Base-by-base conservation (phyloP, 1,139 yeast species). In the Maudiozyma humilis region DNA sequence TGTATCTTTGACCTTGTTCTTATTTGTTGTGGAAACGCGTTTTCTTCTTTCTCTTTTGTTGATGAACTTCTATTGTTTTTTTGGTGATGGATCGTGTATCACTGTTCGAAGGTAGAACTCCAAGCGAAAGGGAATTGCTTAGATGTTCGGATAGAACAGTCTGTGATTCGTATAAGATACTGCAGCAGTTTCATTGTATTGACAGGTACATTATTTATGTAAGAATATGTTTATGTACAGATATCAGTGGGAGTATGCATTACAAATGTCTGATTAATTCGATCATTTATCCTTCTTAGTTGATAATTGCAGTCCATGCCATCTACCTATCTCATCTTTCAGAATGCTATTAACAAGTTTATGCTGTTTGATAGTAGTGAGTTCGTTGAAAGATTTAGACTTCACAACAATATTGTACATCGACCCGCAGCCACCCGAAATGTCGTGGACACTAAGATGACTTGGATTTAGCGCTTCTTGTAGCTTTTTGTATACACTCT, bases 361-460 rank as follows among this genome's bases (percentile, higher is more conserved):
- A 60, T 91, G 98, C 64, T 91, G 99, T 60, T 88, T 88, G 51
- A 91, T 73, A 79, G 86, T 85, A 2, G 86, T 70, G 37, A 85
- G 62, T 0, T 95, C 95, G 54, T 82, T 78, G 66, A 91, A 91
- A 57, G 77, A 70, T 1, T 70, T 71, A 46, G 95, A 82, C 35
- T 80, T 84, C 18, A 93, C 76, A 48, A 75, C 70, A 42, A 91
- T 91, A 38, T 95, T 88, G 67, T 87, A 93, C 97, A 91, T 91
- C 3, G 96, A 88, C 0, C 99, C 99, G 67, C 98, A 93, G 0
- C 99, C 98, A 18, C 88, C 97, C 20, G 93, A 81, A 4, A 89
- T 81, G 61, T 91, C 98, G 95, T 40, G 47, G 4, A 89, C 96
- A 40, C 72, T 71, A 40, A 88, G 67, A 35, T 65, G 67, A 23